phyloP scores from a whole-genome alignment of 2,329 filamentous ascomycete genomes.

The Podosphaera aphanis region DNA sequence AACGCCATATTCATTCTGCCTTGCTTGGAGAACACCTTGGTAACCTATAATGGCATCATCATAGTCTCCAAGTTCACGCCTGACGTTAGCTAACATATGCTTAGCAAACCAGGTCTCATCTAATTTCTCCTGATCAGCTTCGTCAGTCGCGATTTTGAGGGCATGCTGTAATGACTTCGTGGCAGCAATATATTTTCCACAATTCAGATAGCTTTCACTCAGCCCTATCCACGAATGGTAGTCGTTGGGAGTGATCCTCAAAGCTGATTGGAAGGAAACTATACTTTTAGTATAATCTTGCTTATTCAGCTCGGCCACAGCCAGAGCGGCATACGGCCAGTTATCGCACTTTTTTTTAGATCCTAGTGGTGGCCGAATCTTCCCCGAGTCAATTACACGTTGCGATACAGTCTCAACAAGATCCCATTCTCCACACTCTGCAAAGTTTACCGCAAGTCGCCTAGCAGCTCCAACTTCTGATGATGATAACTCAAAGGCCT shows the following conservation, averaged over 20 bases:
- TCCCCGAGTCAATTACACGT: constrained; percentile 82
- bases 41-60: constrained; percentile 64
- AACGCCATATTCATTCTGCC: constrained; percentile 61
- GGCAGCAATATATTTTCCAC: constrained; percentile 80
- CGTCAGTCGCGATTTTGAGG: constrained; percentile 47
- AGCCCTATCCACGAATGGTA: constrained; percentile 93
- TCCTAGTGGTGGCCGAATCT: constrained; percentile 69
- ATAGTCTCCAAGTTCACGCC: constrained; percentile 74
- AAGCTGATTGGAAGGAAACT: constrained; percentile 71
- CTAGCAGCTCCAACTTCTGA: constrained; percentile 74
- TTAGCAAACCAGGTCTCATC: constrained; percentile 82
- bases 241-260: constrained; percentile 62
- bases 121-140: constrained; percentile 26
- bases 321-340: constrained; percentile 86
- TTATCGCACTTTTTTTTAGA: constrained; percentile 83
- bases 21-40: constrained; percentile 41
- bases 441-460: constrained; percentile 63
- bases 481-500: constrained; percentile 78
- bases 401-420: constrained; percentile 81
- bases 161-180: constrained; percentile 77
- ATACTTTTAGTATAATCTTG: constrained; percentile 77
- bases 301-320: constrained; percentile 83
- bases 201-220: constrained; percentile 92
- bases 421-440: constrained; percentile 84
- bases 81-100: constrained; percentile 91